Base-by-base conservation (phyloP, 768 basidiomycete genomes). In the Termitomyces sp. region DNA sequence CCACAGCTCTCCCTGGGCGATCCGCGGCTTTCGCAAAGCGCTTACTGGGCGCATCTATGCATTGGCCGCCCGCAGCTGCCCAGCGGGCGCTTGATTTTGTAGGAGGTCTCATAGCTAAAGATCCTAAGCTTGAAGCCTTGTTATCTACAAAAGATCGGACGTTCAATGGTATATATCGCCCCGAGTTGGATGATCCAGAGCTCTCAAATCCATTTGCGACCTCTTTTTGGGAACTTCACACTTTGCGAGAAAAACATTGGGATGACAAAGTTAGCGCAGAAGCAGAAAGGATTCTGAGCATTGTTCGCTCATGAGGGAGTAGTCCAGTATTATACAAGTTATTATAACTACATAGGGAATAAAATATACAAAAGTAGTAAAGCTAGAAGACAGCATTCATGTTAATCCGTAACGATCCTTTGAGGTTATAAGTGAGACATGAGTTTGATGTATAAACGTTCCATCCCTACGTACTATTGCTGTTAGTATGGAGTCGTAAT, bases 21-120 rank as follows among this genome's bases (percentile, higher is more conserved):
- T 82, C 87, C 43, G 92, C 94, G 44, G 93, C 96, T 2, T 98
- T 98, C 71, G 81, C 90, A 54, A 98, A 98, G 73, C 90, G 96
- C n/a, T 79, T 98, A 47, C 77, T 96, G 29, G 80, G 81, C 48
- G 86, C 87, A 34, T 83, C 88, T 5, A 76, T 98, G 41, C 86
- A 90, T 66, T 94, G 95, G 86, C 82, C 94, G 0, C 78, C 91
- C 4, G 64, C 71, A 1, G 76, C 81, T 12, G 84, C 86, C 20
- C 72, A 87, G 46, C 85, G 87, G 31, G 77, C 87, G 20, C 70
- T 98, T 39, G 84, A 85, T 34, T 90, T 97, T 62, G 85, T 95
- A 7, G 74, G 75, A 37, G 78, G 75, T 43, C 75, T 98, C 62
- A 72, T 97, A 54, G 83, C 79, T 48, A 87, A 86, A 66, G 90